Evolutionary conservation across 2,329 filamentous ascomycete genomes (phyloP).

Genomic region (Alternaria sp.): DNA sequence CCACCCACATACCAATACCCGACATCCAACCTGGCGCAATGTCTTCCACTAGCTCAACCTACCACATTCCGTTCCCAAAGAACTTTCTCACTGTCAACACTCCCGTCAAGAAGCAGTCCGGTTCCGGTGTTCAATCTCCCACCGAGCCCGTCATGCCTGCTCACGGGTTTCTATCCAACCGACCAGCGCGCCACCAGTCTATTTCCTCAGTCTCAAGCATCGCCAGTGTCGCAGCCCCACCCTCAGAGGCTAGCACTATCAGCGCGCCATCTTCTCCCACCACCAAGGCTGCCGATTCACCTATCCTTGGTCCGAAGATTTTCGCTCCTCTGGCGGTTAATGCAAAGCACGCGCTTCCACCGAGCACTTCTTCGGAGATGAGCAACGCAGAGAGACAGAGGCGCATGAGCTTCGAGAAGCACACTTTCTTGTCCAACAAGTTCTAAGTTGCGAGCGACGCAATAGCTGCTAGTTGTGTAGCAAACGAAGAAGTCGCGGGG

Average conservation of each 20-base stretch:
- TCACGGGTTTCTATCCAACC: conserved; percentile 52
- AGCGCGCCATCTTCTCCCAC: conserved; percentile 43
- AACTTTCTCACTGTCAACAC: conserved; percentile 50
- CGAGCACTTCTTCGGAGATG: conserved; percentile 34
- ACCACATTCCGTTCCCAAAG: conserved; percentile 50
- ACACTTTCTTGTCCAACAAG: conserved; percentile 46
- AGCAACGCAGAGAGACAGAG: conserved; percentile 30
- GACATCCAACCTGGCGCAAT: conserved; percentile 42
- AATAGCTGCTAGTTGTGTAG: background rate
- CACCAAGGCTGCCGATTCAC: conserved; percentile 35
- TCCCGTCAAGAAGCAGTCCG: conserved; percentile 34
- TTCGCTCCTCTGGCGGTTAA: conserved; percentile 49
- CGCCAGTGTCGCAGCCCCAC: conserved; percentile 20
- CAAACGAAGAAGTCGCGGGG: background rate
- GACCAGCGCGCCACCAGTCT: conserved; percentile 38
- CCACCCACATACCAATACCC: conserved; percentile 13
- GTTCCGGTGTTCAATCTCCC: conserved; percentile 15
- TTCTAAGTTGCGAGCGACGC: conserved; percentile 16
- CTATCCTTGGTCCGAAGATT: conserved; percentile 37
- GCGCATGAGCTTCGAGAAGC: conserved; percentile 26
- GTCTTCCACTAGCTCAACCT: conserved; percentile 44
- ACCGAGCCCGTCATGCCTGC: conserved; percentile 34
- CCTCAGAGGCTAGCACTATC: conserved; percentile 30
- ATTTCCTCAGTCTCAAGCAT: conserved; percentile 40
- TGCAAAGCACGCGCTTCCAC: conserved; percentile 40